Conservation (phyloP, 306 rosid genomes). For the Begonia loranthoides region DNA sequence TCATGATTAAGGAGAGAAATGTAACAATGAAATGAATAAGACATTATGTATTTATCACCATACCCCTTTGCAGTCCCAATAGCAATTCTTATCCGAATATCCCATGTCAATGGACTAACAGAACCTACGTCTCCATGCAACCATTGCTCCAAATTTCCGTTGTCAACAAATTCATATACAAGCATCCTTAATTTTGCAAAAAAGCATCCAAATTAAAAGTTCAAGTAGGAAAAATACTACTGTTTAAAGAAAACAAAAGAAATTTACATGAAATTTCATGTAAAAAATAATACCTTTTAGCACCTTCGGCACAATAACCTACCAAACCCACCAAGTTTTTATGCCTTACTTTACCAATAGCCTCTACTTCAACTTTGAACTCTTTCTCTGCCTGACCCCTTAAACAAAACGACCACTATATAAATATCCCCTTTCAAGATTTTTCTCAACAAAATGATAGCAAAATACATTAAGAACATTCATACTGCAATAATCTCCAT, state of each 20-base stretch:
- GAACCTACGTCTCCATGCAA: slow-evolving; percentile 93
- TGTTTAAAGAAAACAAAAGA: no score
- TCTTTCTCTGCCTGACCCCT: slow-evolving; percentile 98
- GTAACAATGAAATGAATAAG: slow-evolving; percentile 4
- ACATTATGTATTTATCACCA: slow-evolving; percentile 7
- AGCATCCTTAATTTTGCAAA: slow-evolving; percentile 54
- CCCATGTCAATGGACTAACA: slow-evolving; percentile 87
- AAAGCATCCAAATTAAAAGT: neutral
- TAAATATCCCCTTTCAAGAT: slow-evolving; percentile 7
- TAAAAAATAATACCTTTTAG: slow-evolving; percentile 47
- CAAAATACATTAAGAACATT: neutral
- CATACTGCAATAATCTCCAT: neutral
- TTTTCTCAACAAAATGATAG: neutral
- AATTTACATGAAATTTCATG: no score
- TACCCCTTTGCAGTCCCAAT: slow-evolving; percentile 92
- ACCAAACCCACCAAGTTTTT: slow-evolving; percentile 88
- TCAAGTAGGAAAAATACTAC: no score
- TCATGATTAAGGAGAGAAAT: neutral
- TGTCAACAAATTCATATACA: slow-evolving; percentile 81
- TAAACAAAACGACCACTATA: slow-evolving; percentile 8
- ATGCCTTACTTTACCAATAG: slow-evolving; percentile 95
- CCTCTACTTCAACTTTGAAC: slow-evolving; percentile 97
- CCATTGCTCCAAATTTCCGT: slow-evolving; percentile 98
- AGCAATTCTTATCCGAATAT: slow-evolving; percentile 72
- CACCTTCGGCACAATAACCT: slow-evolving; percentile 90